phyloP scores from a whole-genome alignment of 1,284 basidiomycete species.

The Hemileia vastatrix region DNA sequence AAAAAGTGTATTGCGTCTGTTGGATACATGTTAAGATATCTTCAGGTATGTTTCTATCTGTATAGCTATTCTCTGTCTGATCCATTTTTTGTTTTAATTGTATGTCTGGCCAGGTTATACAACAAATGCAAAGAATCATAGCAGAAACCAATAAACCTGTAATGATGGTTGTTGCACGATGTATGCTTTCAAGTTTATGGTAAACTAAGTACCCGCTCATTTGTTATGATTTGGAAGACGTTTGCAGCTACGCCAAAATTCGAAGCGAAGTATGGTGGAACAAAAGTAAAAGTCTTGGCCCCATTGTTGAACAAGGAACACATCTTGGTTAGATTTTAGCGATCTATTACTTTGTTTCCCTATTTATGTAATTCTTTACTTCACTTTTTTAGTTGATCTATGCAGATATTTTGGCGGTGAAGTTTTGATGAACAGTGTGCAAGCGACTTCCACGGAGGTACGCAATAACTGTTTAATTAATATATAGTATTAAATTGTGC shows the following conservation, averaged over 20 bases:
- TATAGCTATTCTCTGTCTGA: not conserved
- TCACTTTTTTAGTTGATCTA: constrained; percentile 52
- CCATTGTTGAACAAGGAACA: constrained; percentile 92
- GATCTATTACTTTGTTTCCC: not conserved
- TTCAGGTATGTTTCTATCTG: constrained; percentile 8
- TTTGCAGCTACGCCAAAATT: constrained; percentile 22
- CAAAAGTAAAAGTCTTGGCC: constrained; percentile 77
- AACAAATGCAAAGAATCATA: constrained; percentile 41
- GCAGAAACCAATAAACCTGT: constrained; percentile 19
- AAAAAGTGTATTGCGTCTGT: constrained; percentile 67
- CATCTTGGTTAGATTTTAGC: constrained; percentile 52
- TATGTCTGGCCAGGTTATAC: constrained; percentile 36
- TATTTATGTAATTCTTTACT: not conserved
- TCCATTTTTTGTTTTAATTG: not conserved
- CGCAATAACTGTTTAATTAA: not conserved
- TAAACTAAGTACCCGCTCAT: not conserved
- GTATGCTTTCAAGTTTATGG: constrained; percentile 14
- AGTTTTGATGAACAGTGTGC: constrained; percentile 73
- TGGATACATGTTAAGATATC: constrained; percentile 55
- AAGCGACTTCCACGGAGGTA: constrained; percentile 43
- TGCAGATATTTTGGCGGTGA: constrained; percentile 98
- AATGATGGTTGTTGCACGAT: constrained; percentile 22
- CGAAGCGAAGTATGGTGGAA: constrained; percentile 68
- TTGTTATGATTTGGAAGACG: not conserved
- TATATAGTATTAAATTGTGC: no score